phyloP scores from a whole-genome alignment of 768 basidiomycete species.

The Hydnomerulius pinastri region DNA sequence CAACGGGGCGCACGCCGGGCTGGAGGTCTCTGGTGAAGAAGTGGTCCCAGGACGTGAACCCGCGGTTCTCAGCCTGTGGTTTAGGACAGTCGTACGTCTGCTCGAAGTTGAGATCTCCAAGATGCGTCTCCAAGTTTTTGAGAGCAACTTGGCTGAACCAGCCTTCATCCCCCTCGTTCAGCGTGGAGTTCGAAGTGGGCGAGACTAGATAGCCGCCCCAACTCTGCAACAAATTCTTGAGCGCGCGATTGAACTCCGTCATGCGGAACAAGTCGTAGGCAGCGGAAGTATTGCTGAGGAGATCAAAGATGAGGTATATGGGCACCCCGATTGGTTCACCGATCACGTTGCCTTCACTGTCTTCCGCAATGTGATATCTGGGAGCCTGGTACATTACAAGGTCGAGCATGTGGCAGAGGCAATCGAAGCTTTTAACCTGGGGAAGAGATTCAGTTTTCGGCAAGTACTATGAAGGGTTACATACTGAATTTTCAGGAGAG shows the following conservation, averaged over 20 bases:
- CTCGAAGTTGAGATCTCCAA: not conserved
- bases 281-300: slow-evolving; percentile 24
- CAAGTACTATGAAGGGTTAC: not conserved
- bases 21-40: slow-evolving; percentile 52
- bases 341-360: slow-evolving; percentile 3
- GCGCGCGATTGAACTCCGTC: slow-evolving; percentile 3
- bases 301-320: slow-evolving; percentile 15
- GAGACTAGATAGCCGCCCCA: slow-evolving; percentile 6
- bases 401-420: not conserved
- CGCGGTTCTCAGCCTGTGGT: slow-evolving; percentile 12
- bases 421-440: not conserved
- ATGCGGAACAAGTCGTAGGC: slow-evolving; percentile 18
- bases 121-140: not conserved
- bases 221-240: not conserved
- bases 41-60: slow-evolving; percentile 49
- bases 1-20: slow-evolving; percentile 40
- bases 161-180: not conserved
- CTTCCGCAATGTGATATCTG: not conserved
- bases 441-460: not conserved
- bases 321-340: slow-evolving; percentile 21
- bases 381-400: not conserved
- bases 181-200: slow-evolving; percentile 1
- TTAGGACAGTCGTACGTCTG: not conserved
- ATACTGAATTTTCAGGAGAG: not conserved
- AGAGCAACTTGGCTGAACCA: not conserved